Evolutionary conservation across 2,329 filamentous ascomycete genomes (phyloP), one percentile per base, ranked within the genome.

Genomic region (Fusarium anthophilum): DNA sequence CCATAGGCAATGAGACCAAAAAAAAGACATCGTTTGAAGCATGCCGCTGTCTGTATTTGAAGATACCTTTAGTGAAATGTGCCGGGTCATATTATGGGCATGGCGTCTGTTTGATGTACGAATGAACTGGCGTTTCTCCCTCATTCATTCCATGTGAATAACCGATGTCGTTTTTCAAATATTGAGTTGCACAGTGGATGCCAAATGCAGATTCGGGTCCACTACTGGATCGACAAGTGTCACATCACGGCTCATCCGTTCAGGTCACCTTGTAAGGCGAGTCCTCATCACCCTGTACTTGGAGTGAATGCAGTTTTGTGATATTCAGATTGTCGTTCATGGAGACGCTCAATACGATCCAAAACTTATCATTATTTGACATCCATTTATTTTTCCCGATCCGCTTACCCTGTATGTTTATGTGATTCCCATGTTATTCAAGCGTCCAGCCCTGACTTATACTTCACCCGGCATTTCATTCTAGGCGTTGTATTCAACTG

Each of bases 1-100:
- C 79, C 74, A 82, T 83, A 83, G 80, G 80, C 70, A 78, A 82
- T 81, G 77, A 81, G 75, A 82, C 78, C 75, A 78, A 79, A 78
- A 74, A 79, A 78, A 75, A 81, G 82, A 79, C 81, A 82, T 82
- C 77, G 70, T 74, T 76, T 77, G 75, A 77, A 76, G 75, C 72
- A 77, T 69, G 53, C 61, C 57, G 48, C 57, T 57, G 55, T 71
- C 54, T 76, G 66, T 67, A 76, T 60, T 69, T 67, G 65, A 78
- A 73, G 70, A 76, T 74, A 54, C 68, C 63, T 71, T 35, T 58
- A 58, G 75, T 78, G 75, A 78, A 63, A 28, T 76, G 47, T 59
- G 56, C 63, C 51, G 55, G 51, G 65, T 35, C 58, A 39, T 63
- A 30, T 53, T 38, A 38, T 41, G 56, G 63, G 51, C 55, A 43